Percentiles rank a stretch among this genome's conserved stretches.
phyloP scores from a whole-genome alignment of 768 basidiomycete species.

The Collybiopsis luxurians region DNA sequence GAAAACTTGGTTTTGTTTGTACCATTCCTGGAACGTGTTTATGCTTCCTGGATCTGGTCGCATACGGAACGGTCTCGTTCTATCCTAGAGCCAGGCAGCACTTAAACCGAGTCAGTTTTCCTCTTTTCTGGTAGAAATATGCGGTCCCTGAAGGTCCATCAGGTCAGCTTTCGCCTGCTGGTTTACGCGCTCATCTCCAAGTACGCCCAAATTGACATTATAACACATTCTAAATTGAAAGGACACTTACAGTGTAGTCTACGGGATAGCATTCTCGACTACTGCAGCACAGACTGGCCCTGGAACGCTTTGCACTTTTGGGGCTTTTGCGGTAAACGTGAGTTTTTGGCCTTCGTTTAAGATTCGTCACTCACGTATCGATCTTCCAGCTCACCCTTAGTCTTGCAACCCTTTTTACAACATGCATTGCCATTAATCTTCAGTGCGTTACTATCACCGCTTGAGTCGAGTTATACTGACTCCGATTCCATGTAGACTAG shows the following conservation, averaged over 20 bases:
- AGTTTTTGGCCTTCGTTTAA: neutral
- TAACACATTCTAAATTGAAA: neutral
- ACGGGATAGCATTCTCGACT: constrained; percentile 16
- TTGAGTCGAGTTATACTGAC: too few relatives aligned
- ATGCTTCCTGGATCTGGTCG: constrained; percentile 15
- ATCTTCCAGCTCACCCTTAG: constrained; percentile 13
- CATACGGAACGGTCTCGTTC: constrained; percentile 11
- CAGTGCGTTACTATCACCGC: too few relatives aligned
- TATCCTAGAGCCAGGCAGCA: constrained; percentile 6
- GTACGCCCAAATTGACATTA: constrained; percentile 12
- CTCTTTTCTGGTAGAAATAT: too few relatives aligned
- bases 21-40: constrained; percentile 16
- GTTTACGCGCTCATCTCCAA: constrained; percentile 17
- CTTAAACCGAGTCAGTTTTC: too few relatives aligned
- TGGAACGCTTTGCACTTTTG: constrained; percentile 14
- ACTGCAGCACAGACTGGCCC: constrained; percentile 13
- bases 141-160: too few relatives aligned
- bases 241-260: constrained; percentile 17
- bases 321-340: constrained; percentile 21
- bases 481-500: constrained; percentile 14
- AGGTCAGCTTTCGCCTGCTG: constrained; percentile 21
- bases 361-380: neutral
- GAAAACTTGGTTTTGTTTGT: neutral
- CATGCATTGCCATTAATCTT: constrained; percentile 24
- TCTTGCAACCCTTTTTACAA: constrained; percentile 21